These are phyloP conservation scores for Plasmodium vivax DNA, from an alignment of 169 alveolate species.

Conservation along the genomic window DNA sequence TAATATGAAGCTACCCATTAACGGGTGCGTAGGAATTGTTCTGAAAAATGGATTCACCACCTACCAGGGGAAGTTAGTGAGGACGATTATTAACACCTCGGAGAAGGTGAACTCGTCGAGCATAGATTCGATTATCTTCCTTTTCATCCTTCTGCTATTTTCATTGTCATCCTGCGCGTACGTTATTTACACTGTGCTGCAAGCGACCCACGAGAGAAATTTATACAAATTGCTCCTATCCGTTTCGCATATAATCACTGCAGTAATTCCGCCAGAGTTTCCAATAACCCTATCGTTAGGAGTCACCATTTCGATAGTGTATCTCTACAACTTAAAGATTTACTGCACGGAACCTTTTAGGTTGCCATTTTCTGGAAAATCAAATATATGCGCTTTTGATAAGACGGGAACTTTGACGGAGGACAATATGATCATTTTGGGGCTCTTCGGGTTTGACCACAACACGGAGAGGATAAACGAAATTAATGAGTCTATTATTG, in stretches of 20 bases:
- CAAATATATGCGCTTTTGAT: slow-evolving; percentile 95
- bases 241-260: slow-evolving; percentile 96
- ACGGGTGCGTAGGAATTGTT: slow-evolving; percentile 81
- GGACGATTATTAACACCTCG: slow-evolving; percentile 95
- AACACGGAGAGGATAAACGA: slow-evolving; percentile 20
- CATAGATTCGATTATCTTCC: slow-evolving; percentile 94
- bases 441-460: slow-evolving; percentile 79
- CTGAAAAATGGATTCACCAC: slow-evolving; percentile 90
- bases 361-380: slow-evolving; percentile 96
- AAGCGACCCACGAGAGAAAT: slow-evolving; percentile 67
- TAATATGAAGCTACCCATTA: slow-evolving; percentile 67
- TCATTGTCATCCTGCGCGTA: slow-evolving; percentile 94
- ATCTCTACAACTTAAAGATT: slow-evolving; percentile 92
- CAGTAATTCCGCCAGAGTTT: slow-evolving; percentile 99
- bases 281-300: slow-evolving; percentile 98
- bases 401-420: slow-evolving; percentile 99
- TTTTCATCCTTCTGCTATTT: slow-evolving; percentile 91
- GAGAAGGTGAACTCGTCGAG: slow-evolving; percentile 93
- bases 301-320: slow-evolving; percentile 94
- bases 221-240: slow-evolving; percentile 93
- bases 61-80: slow-evolving; percentile 96
- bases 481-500: slow-evolving; percentile 13
- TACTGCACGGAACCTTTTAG: slow-evolving; percentile 99
- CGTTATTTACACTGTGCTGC: slow-evolving; percentile 87
- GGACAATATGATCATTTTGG: slow-evolving; percentile 90